Base-by-base conservation (phyloP, 169 alveolate species). In the Plasmodium sp. region DNA sequence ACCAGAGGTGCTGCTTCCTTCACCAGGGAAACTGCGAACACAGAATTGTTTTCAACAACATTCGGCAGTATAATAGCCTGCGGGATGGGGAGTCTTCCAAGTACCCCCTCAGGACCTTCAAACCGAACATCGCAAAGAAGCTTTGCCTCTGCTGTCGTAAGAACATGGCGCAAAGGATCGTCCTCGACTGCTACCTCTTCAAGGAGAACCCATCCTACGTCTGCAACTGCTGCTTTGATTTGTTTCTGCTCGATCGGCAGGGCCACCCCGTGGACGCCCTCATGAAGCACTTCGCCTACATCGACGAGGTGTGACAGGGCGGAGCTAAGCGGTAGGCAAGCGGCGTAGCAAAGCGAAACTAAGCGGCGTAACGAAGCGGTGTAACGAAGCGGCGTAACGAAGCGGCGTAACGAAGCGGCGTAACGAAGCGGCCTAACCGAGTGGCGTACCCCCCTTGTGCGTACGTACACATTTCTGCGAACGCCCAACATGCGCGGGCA, bases 21-120 rank as follows among this genome's bases (percentile, higher is more conserved):
- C 98, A 97, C 83, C 96, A 97, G 75, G 98, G 98, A 10, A 98
- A 97, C 86, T 97, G 98, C 80, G 98, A 97, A 62, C 98, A 97
- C 88, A 73, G 98, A 75, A 56, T 97, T 39, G 93, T 97, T 84
- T 93, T 97, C 45, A 96, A 97, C 18, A 93, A 96, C 48, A 82
- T 97, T 22, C 83, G 98, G 34, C 75, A 85, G 34, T 82, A 91
- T 58, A 81, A 91, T 48, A 81, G 41, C 6, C 81, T 81, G 34
- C 73, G 95, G 27, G 95, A 92, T 81, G 43, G 72, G 79, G 85
- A 92, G 10, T 96, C 92, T 93, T 94, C 94, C 56, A 96, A 83
- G 39, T 97, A 97, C 84, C 98, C 98, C 18, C 84, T 97, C 16
- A 91, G 96, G 72, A 96, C 94, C 16, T 97, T 96, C 74, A 95